Conservation (phyloP, 208 protist genomes). For the Leishmania braziliensis region DNA sequence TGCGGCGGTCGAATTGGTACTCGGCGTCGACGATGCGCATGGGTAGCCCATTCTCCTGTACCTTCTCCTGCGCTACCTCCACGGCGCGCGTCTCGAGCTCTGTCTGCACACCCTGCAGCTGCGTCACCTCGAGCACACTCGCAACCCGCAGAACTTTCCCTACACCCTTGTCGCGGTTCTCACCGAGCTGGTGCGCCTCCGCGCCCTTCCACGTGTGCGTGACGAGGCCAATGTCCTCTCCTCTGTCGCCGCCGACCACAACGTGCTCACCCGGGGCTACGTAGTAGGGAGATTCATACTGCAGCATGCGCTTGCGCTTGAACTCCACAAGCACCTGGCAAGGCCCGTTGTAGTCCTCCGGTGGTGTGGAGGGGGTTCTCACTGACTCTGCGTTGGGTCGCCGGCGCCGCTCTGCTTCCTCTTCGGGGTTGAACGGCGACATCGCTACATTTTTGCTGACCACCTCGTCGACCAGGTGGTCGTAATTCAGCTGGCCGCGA, state of each 20-base stretch:
- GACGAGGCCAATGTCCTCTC: constrained; percentile 91
- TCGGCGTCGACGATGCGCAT: constrained; percentile 93
- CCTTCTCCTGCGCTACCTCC: constrained; percentile 86
- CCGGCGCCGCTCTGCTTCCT: constrained; percentile 49
- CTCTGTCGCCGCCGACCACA: constrained; percentile 91
- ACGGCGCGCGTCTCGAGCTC: constrained; percentile 86
- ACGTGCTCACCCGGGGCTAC: constrained; percentile 87
- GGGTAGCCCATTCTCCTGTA: constrained; percentile 79
- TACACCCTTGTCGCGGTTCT: constrained; percentile 52
- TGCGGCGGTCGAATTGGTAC: constrained; percentile 93
- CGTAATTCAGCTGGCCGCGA: constrained; percentile 55
- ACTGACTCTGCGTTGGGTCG: constrained; percentile 59
- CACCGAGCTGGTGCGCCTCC: constrained; percentile 26
- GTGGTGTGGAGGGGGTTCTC: constrained; percentile 42
- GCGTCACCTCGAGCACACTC: constrained; percentile 78
- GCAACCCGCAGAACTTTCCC: constrained; percentile 84
- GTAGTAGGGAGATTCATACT: constrained; percentile 80
- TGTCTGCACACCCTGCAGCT: constrained; percentile 88
- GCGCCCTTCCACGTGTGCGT: constrained; percentile 63
- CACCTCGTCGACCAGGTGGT: constrained; percentile 54
- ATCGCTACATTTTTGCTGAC: constrained; percentile 27
- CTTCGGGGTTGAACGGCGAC: constrained; percentile 30
- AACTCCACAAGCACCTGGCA: constrained; percentile 92
- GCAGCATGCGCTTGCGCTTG: constrained; percentile 84
- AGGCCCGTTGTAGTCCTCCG: constrained; percentile 57